phyloP scores from a whole-genome alignment of 148 eudicot species.

The Rhododendron kiyosumense region DNA sequence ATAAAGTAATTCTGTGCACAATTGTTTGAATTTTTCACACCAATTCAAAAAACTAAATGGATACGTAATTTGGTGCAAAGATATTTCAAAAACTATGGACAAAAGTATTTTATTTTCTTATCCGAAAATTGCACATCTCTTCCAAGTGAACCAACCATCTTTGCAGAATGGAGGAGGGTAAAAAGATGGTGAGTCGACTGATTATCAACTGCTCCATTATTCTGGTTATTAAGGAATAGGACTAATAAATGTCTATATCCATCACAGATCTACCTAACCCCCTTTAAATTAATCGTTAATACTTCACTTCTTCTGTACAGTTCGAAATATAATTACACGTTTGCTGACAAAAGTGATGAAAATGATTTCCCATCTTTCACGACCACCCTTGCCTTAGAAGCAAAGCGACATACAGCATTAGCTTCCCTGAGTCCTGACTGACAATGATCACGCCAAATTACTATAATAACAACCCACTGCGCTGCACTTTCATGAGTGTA shows the following conservation, averaged over 20 bases:
- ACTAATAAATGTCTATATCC: background rate
- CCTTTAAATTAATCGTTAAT: background rate
- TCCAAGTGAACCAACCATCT: background rate
- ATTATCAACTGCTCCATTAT: slow-evolving; percentile 12
- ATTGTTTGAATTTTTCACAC: background rate
- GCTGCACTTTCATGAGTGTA: background rate
- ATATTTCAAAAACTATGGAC: background rate
- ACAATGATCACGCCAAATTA: slow-evolving; percentile 5
- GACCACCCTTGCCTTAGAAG: slow-evolving; percentile 37
- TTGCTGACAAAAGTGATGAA: slow-evolving; percentile 12
- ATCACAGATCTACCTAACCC: slow-evolving; percentile 16
- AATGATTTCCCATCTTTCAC: slow-evolving; percentile 27
- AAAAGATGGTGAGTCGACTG: background rate
- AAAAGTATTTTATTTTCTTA: too few relatives aligned
- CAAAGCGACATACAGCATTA: slow-evolving; percentile 23
- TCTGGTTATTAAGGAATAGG: background rate
- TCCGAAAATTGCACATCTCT: background rate
- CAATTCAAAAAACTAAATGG: background rate
- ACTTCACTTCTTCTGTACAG: slow-evolving; percentile 2
- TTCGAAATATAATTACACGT: too few relatives aligned
- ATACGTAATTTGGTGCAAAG: background rate
- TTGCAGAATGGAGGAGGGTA: background rate
- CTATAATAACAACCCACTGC: background rate
- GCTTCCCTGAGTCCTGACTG: slow-evolving; percentile 1
- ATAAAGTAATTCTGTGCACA: background rate